These are phyloP conservation scores for Trypanosoma rangeli DNA, from an alignment of 208 protist genomes.

Conservation along the genomic window DNA sequence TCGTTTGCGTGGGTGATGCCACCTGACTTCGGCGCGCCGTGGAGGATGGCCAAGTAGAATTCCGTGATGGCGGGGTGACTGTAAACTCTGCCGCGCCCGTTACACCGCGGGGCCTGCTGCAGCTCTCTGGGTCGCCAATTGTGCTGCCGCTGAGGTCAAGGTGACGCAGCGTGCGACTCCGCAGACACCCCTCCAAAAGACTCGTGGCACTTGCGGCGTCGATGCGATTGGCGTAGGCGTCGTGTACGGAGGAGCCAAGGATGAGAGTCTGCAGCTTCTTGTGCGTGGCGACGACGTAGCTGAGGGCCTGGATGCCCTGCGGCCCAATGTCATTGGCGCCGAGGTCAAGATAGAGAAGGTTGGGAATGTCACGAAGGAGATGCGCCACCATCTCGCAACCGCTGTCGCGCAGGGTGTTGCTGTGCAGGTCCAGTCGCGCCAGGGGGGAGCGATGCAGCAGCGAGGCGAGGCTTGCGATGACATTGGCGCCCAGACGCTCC, in stretches of 20 bases:
- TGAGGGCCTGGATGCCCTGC: slow-evolving; percentile 59
- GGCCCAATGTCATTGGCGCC: slow-evolving; percentile 79
- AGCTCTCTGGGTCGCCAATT: slow-evolving; percentile 26
- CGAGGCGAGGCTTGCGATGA: slow-evolving; percentile 60
- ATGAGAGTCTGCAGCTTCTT: slow-evolving; percentile 70
- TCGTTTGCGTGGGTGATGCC: neutral
- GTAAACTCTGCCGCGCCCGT: neutral
- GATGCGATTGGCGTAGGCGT: slow-evolving; percentile 82
- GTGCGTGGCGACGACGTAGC: slow-evolving; percentile 66
- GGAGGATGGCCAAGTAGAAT: neutral
- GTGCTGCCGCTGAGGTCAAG: slow-evolving; percentile 76
- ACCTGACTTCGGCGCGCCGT: neutral
- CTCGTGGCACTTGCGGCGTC: slow-evolving; percentile 46
- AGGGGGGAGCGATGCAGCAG: slow-evolving; percentile 68
- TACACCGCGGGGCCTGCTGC: neutral
- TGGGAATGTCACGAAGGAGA: slow-evolving; percentile 67
- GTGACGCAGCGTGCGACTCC: slow-evolving; percentile 64
- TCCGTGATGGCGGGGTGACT: neutral
- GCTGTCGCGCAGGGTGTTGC: slow-evolving; percentile 85
- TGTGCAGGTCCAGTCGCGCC: slow-evolving; percentile 74
- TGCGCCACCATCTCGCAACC: slow-evolving; percentile 76
- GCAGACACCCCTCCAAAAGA: slow-evolving; percentile 73
- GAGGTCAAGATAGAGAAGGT: slow-evolving; percentile 75
- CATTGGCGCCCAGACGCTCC: slow-evolving; percentile 78
- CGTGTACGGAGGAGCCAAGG: slow-evolving; percentile 53